Conservation (phyloP, 768 basidiomycete genomes). For the Erythrobasidium yunnanense region DNA sequence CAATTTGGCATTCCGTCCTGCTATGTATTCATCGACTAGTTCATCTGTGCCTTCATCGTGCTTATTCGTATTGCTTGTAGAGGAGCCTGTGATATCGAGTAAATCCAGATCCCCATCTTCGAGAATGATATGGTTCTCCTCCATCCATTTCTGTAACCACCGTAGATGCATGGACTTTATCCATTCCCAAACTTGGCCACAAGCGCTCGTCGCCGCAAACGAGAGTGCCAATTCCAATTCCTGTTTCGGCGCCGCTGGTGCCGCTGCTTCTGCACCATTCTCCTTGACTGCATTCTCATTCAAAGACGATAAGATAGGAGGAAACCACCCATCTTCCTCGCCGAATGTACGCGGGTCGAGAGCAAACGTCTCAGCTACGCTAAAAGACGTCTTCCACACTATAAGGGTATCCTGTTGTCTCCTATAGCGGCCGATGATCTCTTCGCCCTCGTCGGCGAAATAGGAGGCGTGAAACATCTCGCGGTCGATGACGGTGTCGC, state of each 20-base stretch:
- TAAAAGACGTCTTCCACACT: slow-evolving; percentile 62
- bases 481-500: neutral
- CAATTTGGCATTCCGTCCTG: too few relatives aligned
- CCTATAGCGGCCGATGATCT: slow-evolving; percentile 29
- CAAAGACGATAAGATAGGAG: too few relatives aligned
- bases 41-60: too few relatives aligned
- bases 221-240: slow-evolving; percentile 71
- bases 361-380: slow-evolving; percentile 54
- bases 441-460: slow-evolving; percentile 26
- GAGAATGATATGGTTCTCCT: neutral
- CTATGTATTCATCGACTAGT: too few relatives aligned
- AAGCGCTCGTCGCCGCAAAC: slow-evolving; percentile 92
- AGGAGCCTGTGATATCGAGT: too few relatives aligned
- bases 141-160: slow-evolving; percentile 43
- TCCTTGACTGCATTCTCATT: too few relatives aligned
- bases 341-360: too few relatives aligned
- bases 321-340: too few relatives aligned
- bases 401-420: slow-evolving; percentile 72
- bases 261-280: too few relatives aligned
- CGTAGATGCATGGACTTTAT: slow-evolving; percentile 62
- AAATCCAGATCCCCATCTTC: too few relatives aligned
- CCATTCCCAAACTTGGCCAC: slow-evolving; percentile 93
- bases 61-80: too few relatives aligned
- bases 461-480: slow-evolving; percentile 14
- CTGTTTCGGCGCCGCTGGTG: too few relatives aligned